Conservation (phyloP, 495 filamentous ascomycete species). For the Thozetella sp. region DNA sequence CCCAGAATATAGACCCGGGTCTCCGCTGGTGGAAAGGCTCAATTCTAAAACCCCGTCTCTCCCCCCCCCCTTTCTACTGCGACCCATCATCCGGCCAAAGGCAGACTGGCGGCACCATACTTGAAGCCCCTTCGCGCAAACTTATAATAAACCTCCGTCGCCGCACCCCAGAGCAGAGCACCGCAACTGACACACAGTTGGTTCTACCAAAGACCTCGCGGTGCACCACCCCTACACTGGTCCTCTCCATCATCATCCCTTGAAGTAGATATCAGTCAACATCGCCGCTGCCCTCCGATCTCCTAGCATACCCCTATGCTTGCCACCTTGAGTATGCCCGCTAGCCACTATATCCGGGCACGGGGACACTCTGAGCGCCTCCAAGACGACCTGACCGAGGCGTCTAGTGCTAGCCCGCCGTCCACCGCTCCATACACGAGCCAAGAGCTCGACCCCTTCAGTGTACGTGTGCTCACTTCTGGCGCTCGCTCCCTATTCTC, state of each 20-base stretch:
- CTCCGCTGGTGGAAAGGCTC: not conserved
- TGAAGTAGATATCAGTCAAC: not conserved
- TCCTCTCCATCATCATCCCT: not conserved
- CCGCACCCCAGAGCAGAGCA: too few species aligned
- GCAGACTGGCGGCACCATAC: not conserved
- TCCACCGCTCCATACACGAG: conserved; percentile 21
- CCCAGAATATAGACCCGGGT: not conserved
- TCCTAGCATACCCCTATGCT: not conserved
- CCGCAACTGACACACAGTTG: not conserved
- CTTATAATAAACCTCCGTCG: not conserved
- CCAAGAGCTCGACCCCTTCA: conserved; percentile 27
- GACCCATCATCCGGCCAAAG: not conserved
- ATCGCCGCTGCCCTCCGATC: not conserved
- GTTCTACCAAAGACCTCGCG: too few species aligned
- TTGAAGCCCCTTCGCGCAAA: not conserved
- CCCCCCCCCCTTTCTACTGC: not conserved
- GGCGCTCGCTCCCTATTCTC: not conserved
- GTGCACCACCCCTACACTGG: too few species aligned
- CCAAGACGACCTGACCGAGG: conserved; percentile 18
- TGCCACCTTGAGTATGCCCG: conserved; percentile 27
- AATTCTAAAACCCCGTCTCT: not conserved
- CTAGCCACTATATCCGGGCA: conserved; percentile 25
- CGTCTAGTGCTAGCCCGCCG: conserved; percentile 17
- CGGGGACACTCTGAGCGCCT: conserved; percentile 14
- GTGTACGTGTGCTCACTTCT: conserved; percentile 20